Evolutionary conservation across 164 flowering plant species (phyloP).

Genomic region (Chloranthus sessilifolius): DNA sequence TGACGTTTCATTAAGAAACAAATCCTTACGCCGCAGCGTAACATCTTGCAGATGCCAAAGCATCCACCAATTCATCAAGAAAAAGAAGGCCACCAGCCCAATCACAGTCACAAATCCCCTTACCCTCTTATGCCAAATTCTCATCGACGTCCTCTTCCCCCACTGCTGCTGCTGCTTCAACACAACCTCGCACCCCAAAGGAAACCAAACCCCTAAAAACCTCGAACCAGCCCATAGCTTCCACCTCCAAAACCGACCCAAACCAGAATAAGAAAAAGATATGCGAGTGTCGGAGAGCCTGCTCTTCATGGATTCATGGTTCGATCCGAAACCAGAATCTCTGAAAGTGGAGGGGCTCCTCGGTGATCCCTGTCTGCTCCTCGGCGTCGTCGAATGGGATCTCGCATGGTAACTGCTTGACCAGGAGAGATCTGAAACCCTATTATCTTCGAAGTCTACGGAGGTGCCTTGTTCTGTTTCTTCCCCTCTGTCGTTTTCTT

Average conservation of each 20-base stretch:
- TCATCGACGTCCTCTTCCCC: slow-evolving; percentile 33
- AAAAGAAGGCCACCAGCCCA: slow-evolving; percentile 37
- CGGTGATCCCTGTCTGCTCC: slow-evolving; percentile 35
- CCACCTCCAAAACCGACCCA: background rate
- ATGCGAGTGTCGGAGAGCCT: slow-evolving; percentile 14
- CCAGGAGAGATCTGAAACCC: slow-evolving; percentile 18
- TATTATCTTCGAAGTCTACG: slow-evolving; percentile 7
- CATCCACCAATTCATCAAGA: slow-evolving; percentile 73
- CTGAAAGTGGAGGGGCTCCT: slow-evolving; percentile 14
- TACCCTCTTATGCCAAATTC: slow-evolving; percentile 38
- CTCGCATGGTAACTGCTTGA: slow-evolving; percentile 17
- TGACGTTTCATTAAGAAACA: too few species aligned
- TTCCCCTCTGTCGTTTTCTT: background rate
- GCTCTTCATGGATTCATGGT: slow-evolving; percentile 8
- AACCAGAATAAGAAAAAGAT: slow-evolving; percentile 2
- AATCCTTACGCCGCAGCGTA: too few species aligned
- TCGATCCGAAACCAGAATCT: slow-evolving; percentile 10
- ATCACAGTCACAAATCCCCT: slow-evolving; percentile 26
- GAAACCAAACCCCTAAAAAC: slow-evolving; percentile 8
- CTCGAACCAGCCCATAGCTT: background rate
- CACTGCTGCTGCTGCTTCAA: slow-evolving; percentile 5
- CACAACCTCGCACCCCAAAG: background rate
- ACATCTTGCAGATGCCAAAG: slow-evolving; percentile 45
- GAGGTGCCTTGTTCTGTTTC: slow-evolving; percentile 2
- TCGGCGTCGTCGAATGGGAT: slow-evolving; percentile 23